Base-by-base conservation (phyloP, 257 asterid genomes). In the Solanum sejunctum region DNA sequence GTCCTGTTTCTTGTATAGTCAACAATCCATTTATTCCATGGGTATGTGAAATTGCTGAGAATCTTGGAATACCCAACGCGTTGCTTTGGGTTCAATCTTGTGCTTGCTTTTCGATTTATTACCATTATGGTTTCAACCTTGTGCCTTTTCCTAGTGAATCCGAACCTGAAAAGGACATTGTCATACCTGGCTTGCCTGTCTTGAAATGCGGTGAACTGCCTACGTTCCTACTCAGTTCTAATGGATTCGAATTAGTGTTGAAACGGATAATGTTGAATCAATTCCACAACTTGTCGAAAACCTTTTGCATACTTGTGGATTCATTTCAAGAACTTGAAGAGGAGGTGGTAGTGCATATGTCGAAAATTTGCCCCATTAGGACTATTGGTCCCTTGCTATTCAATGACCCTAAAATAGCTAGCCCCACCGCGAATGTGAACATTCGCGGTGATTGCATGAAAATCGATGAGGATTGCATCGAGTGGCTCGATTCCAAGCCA, bases 401-500 rank as follows among this genome's bases (percentile, higher is more conserved):
- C 2, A 13, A 47, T 12, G 51, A 47, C 64, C 61, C 51, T 17
- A 26, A 11, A 3, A 52, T 21, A 21, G 13, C 36, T 21, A 21
- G 36, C 6, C 69, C 36, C 69, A 21, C 32, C 36, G 10, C 7
- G 3, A 6, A 60, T 3, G 8, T 21, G 4, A 7, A 82, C 10
- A 17, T 84, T 3, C 45, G 72, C 0, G 72, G 81, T 11, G 86
- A 75, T 78, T 70, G 41, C 81, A 60, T 6, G 17, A 61, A 61
- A 61, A 61, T 61, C 0, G 69, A 84, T 52, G 52, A 61, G 69
- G 36, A 61, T 10, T 61, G 69, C 26, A 61, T 61, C 28, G 36
- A 61, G 7, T 87, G 87, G 85, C 85, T 87, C 4, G 75, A 81
- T n/a, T 81, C 84, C 2, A 84, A 80, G 32, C 64, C 83, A 16